phyloP scores from a whole-genome alignment of 108 stramenopile genomes.

The Nitzschia inconspicua region DNA sequence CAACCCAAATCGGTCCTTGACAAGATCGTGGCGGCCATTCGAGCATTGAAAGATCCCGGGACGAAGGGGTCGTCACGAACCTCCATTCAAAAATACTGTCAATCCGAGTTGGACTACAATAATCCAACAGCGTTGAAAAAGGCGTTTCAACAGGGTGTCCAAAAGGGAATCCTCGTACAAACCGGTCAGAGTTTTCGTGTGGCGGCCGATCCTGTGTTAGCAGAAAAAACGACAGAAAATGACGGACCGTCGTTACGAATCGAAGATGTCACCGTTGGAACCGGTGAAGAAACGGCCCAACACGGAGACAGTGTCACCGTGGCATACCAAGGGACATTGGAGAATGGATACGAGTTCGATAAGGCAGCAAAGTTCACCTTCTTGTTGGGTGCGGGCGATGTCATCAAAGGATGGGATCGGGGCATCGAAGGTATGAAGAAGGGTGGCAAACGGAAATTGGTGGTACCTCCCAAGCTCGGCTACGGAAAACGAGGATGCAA shows the following conservation, averaged over 20 bases:
- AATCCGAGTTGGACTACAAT: slow-evolving; percentile 64
- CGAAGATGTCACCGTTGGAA: slow-evolving; percentile 17
- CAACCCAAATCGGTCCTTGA: slow-evolving; percentile 63
- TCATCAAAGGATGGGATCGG: slow-evolving; percentile 89
- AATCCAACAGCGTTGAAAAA: slow-evolving; percentile 55
- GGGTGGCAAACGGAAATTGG: slow-evolving; percentile 67
- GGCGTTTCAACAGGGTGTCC: slow-evolving; percentile 72
- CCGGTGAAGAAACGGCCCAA: slow-evolving; percentile 18
- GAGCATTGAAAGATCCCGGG: slow-evolving; percentile 34
- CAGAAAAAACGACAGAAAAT: slow-evolving; percentile 10
- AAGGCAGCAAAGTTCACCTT: slow-evolving; percentile 62
- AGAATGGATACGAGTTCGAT: slow-evolving; percentile 70
- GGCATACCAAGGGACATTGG: slow-evolving; percentile 72
- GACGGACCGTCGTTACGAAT: slow-evolving; percentile 6
- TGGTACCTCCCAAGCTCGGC: slow-evolving; percentile 74
- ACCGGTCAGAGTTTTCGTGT: slow-evolving; percentile 77
- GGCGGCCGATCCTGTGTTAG: slow-evolving; percentile 26
- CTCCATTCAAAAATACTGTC: slow-evolving; percentile 72
- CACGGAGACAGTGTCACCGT: slow-evolving; percentile 69
- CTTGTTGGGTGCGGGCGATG: slow-evolving; percentile 75
- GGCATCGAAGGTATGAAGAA: slow-evolving; percentile 72
- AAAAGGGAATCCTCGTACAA: slow-evolving; percentile 49
- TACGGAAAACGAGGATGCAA: slow-evolving; percentile 80
- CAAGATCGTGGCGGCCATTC: slow-evolving; percentile 75
- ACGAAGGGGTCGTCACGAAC: slow-evolving; percentile 53